Evolutionary conservation across 441 rosid genomes (phyloP), one percentile per base, ranked within the genome.

Genomic region (Daphne laureola): DNA sequence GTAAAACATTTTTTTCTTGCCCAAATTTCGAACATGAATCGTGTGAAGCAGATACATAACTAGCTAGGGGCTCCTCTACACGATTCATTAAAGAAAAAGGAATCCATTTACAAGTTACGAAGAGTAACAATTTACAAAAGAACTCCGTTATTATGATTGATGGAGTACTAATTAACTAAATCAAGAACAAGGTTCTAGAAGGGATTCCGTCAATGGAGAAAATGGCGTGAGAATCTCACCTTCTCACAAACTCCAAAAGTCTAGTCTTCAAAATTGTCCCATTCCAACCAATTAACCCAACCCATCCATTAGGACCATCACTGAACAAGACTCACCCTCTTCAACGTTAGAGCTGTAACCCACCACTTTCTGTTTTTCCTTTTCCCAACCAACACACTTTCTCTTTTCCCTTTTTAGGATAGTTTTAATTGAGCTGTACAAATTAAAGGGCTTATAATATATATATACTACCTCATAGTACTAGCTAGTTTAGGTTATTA

Each of bases 381-480:
- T 23, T 14, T 12, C 15, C 15, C 26, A 21, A n/a, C 12, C 2
- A 42, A 11, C 43, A 23, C 5, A n/a, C n/a, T 42, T 17, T 54
- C 0, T 11, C 11, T 54, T 23, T 40, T 36, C 18, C 21, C 38
- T 42, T 54, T 13, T 14, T 42, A 35, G 42, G 14, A n/a, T n/a
- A 15, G 16, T 45, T n/a, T 51, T 42, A 25, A 49, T 57, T 45
- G 53, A 41, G 35, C 64, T 74, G 73, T 76, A 71, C 81, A 69
- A 44, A 31, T 31, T 31, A 31, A 31, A 31, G 38, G 38, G 38
- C 38, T 31, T 31, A 31, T 31, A 5, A 1, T 31, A 18, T 21
- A 21, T 35, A 65, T n/a, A n/a, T n/a, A n/a, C n/a, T n/a, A n/a
- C 46, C 57, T 54, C 46, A 8, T 26, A n/a, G n/a, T n/a, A n/a